Percentiles rank a stretch among this genome's conserved stretches.
Conservation (phyloP, 306 rosid species). For the Medicago ruthenica region DNA sequence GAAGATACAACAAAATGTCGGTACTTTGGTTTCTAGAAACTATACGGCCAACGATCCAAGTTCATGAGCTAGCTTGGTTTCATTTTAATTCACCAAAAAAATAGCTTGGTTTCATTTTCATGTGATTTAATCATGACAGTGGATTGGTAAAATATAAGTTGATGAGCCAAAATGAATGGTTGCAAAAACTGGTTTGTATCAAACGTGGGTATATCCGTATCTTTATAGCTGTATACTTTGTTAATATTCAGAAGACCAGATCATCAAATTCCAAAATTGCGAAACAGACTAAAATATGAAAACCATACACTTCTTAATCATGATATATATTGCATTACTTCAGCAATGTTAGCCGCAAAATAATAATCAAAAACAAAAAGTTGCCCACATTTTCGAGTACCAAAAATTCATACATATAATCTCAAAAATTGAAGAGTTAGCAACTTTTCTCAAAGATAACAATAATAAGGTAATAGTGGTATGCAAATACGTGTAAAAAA, state of each 20-base stretch:
- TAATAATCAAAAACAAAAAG: neutral
- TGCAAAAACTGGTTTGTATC: neutral
- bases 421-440: neutral
- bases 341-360: neutral
- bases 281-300: neutral
- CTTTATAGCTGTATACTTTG: no score
- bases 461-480: neutral
- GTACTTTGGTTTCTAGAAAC: neutral
- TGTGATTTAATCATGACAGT: neutral
- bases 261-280: neutral
- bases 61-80: neutral
- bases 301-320: neutral
- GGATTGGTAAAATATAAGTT: neutral
- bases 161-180: neutral
- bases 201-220: neutral
- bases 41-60: neutral
- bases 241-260: neutral
- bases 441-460: neutral
- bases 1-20: neutral
- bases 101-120: neutral
- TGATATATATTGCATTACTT: neutral
- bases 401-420: constrained; percentile 21
- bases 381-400: neutral
- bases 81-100: neutral
- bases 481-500: neutral